Evolutionary conservation across 1,284 basidiomycete genomes (phyloP).

Genomic region (Ustilago loliicola): DNA sequence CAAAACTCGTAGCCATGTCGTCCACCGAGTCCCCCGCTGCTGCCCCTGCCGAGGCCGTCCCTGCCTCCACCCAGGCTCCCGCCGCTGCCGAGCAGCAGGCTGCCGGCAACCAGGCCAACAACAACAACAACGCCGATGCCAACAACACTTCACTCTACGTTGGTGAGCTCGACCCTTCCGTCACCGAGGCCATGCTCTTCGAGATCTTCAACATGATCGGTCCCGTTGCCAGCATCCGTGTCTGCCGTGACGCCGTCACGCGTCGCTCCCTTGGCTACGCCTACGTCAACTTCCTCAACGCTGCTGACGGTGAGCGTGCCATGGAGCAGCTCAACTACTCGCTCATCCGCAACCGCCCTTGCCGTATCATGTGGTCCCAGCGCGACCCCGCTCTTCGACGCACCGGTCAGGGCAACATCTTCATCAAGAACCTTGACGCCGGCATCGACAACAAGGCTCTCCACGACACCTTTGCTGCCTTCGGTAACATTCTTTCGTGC

Average conservation of each 20-base stretch:
- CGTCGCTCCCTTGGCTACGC: constrained; percentile 99
- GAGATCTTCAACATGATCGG: constrained; percentile 99
- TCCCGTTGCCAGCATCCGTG: constrained; percentile 97
- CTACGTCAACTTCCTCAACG: constrained; percentile 99
- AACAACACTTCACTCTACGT: constrained; percentile 89
- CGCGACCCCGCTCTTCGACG: constrained; percentile 99
- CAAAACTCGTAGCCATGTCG: constrained; percentile 47
- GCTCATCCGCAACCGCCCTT: constrained; percentile 96
- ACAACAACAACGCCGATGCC: constrained; percentile 48
- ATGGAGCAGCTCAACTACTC: constrained; percentile 99
- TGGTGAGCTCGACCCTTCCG: constrained; percentile 96
- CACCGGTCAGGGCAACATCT: constrained; percentile 99
- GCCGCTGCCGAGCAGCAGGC: constrained; percentile 64
- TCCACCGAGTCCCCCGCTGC: constrained; percentile 57
- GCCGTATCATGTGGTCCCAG: constrained; percentile 99
- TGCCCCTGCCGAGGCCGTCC: constrained; percentile 53
- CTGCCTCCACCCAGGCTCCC: constrained; percentile 41
- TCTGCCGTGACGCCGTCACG: constrained; percentile 99
- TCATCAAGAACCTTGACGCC: constrained; percentile 99
- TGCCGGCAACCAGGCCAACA: constrained; percentile 53
- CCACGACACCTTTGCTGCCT: constrained; percentile 99
- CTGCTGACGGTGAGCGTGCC: constrained; percentile 97
- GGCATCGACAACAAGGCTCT: constrained; percentile 99
- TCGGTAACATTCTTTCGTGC: constrained; percentile 98
- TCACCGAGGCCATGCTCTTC: constrained; percentile 99